Evolutionary conservation across 345 rosid genomes (phyloP).

Genomic region (Eucalyptus viminalis): DNA sequence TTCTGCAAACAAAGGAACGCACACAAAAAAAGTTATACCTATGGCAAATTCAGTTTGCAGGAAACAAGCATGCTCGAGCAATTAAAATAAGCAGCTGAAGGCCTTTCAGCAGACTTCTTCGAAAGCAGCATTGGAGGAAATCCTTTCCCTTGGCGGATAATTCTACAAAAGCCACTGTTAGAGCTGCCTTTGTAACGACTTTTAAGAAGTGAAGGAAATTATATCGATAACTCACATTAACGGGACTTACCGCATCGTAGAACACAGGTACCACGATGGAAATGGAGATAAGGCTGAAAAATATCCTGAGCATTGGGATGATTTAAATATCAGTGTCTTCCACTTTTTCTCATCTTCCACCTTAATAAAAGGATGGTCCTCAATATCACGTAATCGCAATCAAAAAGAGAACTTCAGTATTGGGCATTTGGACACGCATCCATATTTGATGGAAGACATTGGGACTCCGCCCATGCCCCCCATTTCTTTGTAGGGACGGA

Average conservation of each 20-base stretch:
- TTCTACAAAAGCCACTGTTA: neutral
- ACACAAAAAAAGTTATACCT: too few species aligned
- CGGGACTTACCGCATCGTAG: too few species aligned
- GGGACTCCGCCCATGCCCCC: neutral
- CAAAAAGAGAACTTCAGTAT: neutral
- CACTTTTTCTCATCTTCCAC: neutral
- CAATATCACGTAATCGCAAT: neutral
- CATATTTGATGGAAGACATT: neutral
- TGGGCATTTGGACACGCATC: neutral
- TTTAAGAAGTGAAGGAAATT: neutral
- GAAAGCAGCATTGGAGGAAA: conserved; percentile 59
- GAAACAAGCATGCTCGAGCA: conserved; percentile 51
- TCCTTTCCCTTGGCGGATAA: conserved; percentile 79
- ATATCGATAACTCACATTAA: too few species aligned
- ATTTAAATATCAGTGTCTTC: neutral
- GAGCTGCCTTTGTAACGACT: neutral
- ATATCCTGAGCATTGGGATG: neutral
- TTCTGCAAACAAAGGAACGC: neutral
- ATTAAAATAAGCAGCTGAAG: conserved; percentile 32
- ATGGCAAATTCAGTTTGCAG: conserved; percentile 10
- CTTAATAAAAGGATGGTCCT: neutral
- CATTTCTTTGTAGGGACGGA: neutral
- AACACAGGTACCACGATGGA: too few species aligned
- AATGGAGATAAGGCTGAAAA: neutral
- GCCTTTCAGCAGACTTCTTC: conserved; percentile 77